phyloP scores from a whole-genome alignment of 1,284 basidiomycete genomes.

The Kwoniella shivajii region DNA sequence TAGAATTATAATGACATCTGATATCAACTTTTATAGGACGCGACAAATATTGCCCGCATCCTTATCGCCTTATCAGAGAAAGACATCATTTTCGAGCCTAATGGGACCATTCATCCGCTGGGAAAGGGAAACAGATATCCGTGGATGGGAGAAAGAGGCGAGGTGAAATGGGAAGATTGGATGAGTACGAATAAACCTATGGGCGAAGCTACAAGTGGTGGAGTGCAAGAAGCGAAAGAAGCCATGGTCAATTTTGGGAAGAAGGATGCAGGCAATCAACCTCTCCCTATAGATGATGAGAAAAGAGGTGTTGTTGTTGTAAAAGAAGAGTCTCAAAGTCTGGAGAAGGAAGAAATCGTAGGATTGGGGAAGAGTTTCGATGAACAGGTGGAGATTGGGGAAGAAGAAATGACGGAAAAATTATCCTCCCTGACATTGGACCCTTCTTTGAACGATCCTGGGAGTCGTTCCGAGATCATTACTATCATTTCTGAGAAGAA shows the following conservation, averaged over 20 bases:
- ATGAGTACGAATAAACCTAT: slow-evolving; percentile 21
- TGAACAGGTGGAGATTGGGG: background rate
- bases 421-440: background rate
- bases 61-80: slow-evolving; percentile 70
- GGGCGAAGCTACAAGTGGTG: slow-evolving; percentile 7
- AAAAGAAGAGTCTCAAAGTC: background rate
- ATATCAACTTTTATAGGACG: too few species aligned
- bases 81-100: slow-evolving; percentile 69
- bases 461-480: too few species aligned
- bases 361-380: background rate
- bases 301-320: background rate
- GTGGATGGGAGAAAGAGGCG: slow-evolving; percentile 53
- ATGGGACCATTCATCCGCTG: slow-evolving; percentile 65
- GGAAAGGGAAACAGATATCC: slow-evolving; percentile 48
- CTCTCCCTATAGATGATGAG: too few species aligned
- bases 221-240: background rate
- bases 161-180: slow-evolving; percentile 48
- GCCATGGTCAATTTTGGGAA: background rate
- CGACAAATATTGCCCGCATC: slow-evolving; percentile 79
- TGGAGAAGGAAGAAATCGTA: background rate
- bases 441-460: too few species aligned
- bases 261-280: background rate
- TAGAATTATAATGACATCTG: too few species aligned
- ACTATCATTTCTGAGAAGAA: too few species aligned
- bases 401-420: slow-evolving; percentile 1